These are phyloP conservation scores for Gillenia trifoliata DNA, from an alignment of 306 rosid genomes.

Conservation along the genomic window DNA sequence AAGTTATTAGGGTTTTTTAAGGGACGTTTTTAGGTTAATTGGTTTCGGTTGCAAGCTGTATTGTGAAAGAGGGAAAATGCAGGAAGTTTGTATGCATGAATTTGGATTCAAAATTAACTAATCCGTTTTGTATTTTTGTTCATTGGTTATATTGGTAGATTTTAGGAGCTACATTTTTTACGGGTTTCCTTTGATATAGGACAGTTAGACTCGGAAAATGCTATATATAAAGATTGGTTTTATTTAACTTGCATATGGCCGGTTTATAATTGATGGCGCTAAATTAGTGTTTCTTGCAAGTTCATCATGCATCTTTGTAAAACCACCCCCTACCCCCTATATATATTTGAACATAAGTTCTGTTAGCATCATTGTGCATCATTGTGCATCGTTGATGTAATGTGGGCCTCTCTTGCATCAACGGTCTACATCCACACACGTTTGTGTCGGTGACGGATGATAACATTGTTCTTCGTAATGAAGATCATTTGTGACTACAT, in stretches of 20 bases:
- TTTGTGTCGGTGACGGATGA: neutral
- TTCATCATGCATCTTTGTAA: neutral
- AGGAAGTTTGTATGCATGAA: neutral
- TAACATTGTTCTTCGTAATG: neutral
- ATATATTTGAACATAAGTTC: neutral
- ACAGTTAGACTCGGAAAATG: neutral
- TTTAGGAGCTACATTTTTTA: neutral
- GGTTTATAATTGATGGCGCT: neutral
- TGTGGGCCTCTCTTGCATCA: neutral
- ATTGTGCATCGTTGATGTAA: neutral
- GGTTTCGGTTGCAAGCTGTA: neutral
- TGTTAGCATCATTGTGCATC: neutral
- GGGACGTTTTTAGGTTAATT: neutral
- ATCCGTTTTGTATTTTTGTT: neutral
- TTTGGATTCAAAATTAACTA: neutral
- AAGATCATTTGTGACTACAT: neutral
- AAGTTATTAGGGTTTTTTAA: neutral
- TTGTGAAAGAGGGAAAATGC: neutral
- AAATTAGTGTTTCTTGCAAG: neutral
- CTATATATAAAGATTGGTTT: constrained; percentile 1
- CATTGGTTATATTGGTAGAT: constrained; percentile 5
- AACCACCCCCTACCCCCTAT: neutral
- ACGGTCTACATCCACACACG: neutral
- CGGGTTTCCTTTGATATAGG: constrained; percentile 18
- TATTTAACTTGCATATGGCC: neutral